Percentiles rank a stretch among this genome's conserved stretches.
Conservation (phyloP, 768 basidiomycete genomes). For the Lactarius quietus region DNA sequence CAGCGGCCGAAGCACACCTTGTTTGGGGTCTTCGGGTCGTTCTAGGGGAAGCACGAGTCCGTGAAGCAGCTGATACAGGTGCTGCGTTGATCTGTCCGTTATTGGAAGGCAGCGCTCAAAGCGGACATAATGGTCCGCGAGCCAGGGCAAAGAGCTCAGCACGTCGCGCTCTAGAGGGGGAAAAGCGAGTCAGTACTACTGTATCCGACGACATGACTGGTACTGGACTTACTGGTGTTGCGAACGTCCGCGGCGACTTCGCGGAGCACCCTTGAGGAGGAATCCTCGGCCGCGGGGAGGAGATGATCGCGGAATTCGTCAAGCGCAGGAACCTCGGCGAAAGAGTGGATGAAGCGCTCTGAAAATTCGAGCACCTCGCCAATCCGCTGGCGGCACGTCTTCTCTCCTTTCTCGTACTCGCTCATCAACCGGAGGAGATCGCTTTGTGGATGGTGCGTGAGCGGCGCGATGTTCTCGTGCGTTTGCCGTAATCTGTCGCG, state of each 20-base stretch:
- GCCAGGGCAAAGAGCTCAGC: not conserved
- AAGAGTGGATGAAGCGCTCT: slow-evolving; percentile 5
- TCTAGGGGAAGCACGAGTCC: slow-evolving; percentile 11
- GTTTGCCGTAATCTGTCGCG: not conserved
- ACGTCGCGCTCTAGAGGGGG: slow-evolving; percentile 1
- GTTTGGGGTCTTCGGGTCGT: slow-evolving; percentile 4
- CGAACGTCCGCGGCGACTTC: not conserved
- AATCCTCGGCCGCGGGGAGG: slow-evolving; percentile 7
- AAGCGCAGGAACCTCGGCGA: slow-evolving; percentile 8
- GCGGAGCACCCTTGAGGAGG: not conserved
- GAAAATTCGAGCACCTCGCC: slow-evolving; percentile 12
- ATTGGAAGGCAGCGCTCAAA: slow-evolving; percentile 7
- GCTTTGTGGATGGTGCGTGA: slow-evolving; percentile 7
- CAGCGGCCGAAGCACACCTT: slow-evolving; percentile 13
- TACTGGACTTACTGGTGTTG: not conserved
- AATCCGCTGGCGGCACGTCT: slow-evolving; percentile 3
- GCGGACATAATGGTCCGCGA: not conserved
- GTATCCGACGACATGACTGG: not conserved
- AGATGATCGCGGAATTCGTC: slow-evolving; percentile 16
- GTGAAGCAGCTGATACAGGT: not conserved
- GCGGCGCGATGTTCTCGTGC: not conserved
- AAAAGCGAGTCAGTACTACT: not conserved
- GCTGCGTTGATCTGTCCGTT: slow-evolving; percentile 8
- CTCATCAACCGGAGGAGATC: slow-evolving; percentile 10
- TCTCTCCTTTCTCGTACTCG: slow-evolving; percentile 9